Conservation (phyloP, 345 rosid species). For the Gossypium australe region DNA sequence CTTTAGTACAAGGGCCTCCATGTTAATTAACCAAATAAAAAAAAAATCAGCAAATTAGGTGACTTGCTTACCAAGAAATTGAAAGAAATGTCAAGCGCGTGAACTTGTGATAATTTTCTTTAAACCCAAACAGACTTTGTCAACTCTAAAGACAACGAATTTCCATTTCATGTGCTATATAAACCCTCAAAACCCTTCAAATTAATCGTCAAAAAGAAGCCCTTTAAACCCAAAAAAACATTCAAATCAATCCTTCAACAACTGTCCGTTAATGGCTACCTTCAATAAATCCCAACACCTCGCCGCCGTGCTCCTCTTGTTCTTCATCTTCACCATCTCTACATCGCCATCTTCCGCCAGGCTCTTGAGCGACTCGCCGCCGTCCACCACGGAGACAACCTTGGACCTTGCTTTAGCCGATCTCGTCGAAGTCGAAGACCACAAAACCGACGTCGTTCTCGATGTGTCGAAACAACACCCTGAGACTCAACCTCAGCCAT, state of each 20-base stretch:
- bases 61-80: too few relatives aligned
- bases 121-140: background rate
- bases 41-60: background rate
- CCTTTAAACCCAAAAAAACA: background rate
- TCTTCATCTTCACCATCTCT: background rate
- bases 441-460: background rate
- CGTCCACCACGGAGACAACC: background rate
- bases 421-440: background rate
- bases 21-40: too few relatives aligned
- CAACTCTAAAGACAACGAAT: background rate
- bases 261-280: background rate
- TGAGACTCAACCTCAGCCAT: constrained; percentile 3
- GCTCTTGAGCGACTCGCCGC: background rate
- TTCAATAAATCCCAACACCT: background rate
- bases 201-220: background rate
- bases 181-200: background rate
- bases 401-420: constrained; percentile 7
- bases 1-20: too few relatives aligned
- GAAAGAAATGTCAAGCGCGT: background rate
- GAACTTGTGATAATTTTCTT: background rate
- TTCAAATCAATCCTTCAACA: too few relatives aligned
- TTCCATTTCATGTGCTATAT: too few relatives aligned
- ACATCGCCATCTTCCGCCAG: background rate
- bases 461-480: background rate
- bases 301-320: background rate